A percentile compares a stretch with the other conserved stretches of the same genome.
Evolutionary conservation across 345 rosid species (phyloP).

Genomic region (Jatropha curcas): DNA sequence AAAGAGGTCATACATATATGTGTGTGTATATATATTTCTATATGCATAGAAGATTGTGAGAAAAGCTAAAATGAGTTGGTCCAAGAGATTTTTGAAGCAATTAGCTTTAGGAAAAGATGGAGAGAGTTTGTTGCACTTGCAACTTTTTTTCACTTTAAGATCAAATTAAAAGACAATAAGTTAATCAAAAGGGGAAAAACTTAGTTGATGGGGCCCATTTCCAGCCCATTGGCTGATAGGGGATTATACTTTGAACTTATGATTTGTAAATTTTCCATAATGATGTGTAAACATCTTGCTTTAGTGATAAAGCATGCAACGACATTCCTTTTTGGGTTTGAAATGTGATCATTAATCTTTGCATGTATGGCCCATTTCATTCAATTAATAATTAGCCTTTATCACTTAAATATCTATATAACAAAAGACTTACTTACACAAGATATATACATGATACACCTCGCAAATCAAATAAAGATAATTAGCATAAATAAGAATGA

Average conservation of each 20-base stretch:
- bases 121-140: slow-evolving; percentile 20
- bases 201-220: slow-evolving; percentile 35
- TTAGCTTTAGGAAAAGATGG: slow-evolving; percentile 39
- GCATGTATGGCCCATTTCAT: slow-evolving; percentile 20
- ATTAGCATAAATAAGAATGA: too few species aligned
- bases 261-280: neutral
- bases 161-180: too few species aligned
- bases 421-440: too few species aligned
- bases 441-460: too few species aligned
- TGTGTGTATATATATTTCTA: too few species aligned
- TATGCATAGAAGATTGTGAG: slow-evolving; percentile 36
- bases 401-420: too few species aligned
- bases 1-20: too few species aligned
- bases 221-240: slow-evolving; percentile 20
- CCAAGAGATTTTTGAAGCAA: slow-evolving; percentile 22
- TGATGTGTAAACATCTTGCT: slow-evolving; percentile 17
- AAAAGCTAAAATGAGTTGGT: slow-evolving; percentile 28
- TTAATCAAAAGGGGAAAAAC: too few species aligned
- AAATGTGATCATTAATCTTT: slow-evolving; percentile 27
- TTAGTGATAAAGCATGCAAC: slow-evolving; percentile 29
- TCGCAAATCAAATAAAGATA: too few species aligned
- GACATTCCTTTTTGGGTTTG: slow-evolving; percentile 32
- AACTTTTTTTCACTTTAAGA: slow-evolving; percentile 42
- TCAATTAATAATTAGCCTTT: neutral
- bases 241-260: slow-evolving; percentile 22